Base-by-base conservation (phyloP, 2,329 filamentous ascomycete genomes). In the Calonectria pauciramosa region DNA sequence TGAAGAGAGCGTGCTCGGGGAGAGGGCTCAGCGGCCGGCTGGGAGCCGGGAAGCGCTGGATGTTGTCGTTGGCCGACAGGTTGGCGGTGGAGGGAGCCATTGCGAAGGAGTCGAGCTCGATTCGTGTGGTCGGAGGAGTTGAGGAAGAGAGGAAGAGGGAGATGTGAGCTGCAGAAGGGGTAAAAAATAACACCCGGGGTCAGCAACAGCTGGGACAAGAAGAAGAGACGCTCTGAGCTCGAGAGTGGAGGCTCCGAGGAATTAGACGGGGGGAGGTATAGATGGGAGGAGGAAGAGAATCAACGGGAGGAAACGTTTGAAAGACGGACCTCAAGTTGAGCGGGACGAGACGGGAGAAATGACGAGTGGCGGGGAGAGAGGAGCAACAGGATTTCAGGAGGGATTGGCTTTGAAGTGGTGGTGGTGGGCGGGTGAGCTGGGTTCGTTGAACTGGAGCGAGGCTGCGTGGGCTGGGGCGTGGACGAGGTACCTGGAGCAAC, bases 1-100 rank as follows among this genome's bases (percentile, higher is more conserved):
- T 97, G 93, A 99, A 99, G 85, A 99, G 95, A 77, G 95, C 94
- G 88, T 98, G 95, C 84, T 93, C 91, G 80, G 95, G 93, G 77
- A 94, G 93, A 81, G 97, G 97, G 91, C 94, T 98, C 89, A 97
- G 88, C 78, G 96, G 95, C 84, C 97, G 93, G 90, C 95, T 98
- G 81, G 97, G 95, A 83, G 96, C 95, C 82, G 93, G 92, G 88
- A 99, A 99, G 82, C 97, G 96, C 87, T 94, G 94, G 89, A 99
- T 99, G 90, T 99, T 99, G 91, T 99, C 97, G 91, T 99, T 98
- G 87, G 95, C 96, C 85, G 94, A 95, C 78, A 90, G 86, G 83
- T 88, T 88, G 81, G 88, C 84, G 82, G 86, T 86, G 84, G 89
- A 89, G 82, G 86, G 78, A 86, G 91, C 87, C 90, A 93, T 94